Percentiles rank a stretch among this genome's conserved stretches.
Conservation (phyloP, 257 asterid genomes). For the Coffea eugenioides region DNA sequence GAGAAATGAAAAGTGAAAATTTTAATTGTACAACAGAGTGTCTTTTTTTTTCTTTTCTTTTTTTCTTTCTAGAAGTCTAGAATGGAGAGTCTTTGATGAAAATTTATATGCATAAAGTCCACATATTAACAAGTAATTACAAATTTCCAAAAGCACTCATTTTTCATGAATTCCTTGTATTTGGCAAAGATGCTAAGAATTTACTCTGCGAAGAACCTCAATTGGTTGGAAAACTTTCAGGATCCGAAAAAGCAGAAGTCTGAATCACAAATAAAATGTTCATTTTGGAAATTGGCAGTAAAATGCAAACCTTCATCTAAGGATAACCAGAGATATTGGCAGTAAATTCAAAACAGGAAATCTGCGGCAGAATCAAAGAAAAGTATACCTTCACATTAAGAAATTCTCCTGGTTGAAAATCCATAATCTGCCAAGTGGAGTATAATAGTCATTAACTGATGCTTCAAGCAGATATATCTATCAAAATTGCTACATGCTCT, state of each 20-base stretch:
- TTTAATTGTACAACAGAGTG: not conserved
- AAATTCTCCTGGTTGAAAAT: conserved; percentile 96
- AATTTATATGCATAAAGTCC: not conserved
- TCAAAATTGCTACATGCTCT: not conserved
- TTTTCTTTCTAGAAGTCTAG: not conserved
- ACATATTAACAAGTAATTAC: not conserved
- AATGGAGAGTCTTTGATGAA: not conserved
- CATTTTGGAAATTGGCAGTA: not conserved
- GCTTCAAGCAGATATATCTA: not conserved
- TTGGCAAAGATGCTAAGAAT: not conserved
- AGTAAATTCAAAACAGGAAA: not conserved
- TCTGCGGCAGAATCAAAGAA: conserved; percentile 8
- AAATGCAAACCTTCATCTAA: not conserved
- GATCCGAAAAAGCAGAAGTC: not conserved
- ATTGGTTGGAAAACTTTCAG: not conserved
- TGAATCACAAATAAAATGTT: not conserved
- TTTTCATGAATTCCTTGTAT: not conserved
- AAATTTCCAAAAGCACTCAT: not conserved
- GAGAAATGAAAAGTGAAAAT: not conserved
- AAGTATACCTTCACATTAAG: conserved; percentile 83
- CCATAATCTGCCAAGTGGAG: conserved; percentile 71
- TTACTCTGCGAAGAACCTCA: not conserved
- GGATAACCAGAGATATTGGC: not conserved
- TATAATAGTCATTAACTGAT: not conserved
- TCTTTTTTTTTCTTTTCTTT: too few species aligned